Conservation (phyloP, 768 basidiomycete genomes). For the Termitomyces sp. region DNA sequence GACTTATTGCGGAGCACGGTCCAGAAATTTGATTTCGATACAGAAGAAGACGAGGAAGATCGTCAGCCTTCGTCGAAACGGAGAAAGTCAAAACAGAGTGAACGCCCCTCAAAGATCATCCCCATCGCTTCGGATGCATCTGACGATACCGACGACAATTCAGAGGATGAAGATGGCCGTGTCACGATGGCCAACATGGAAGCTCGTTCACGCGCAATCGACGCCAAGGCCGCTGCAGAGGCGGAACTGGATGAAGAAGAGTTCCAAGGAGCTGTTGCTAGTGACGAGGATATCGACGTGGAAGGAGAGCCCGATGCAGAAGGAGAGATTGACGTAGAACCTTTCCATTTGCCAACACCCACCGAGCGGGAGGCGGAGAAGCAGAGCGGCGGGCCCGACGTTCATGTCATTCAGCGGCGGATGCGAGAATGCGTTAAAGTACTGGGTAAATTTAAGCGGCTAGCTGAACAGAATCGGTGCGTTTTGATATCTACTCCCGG, state of each 20-base stretch:
- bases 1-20: slow-evolving; percentile 46
- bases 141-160: slow-evolving; percentile 44
- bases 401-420: slow-evolving; percentile 72
- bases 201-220: slow-evolving; percentile 72
- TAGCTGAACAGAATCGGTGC: slow-evolving; percentile 66
- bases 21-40: slow-evolving; percentile 63
- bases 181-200: slow-evolving; percentile 82
- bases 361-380: slow-evolving; percentile 75
- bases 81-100: slow-evolving; percentile 52
- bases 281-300: slow-evolving; percentile 40
- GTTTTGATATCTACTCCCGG: slow-evolving; percentile 19
- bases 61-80: slow-evolving; percentile 30
- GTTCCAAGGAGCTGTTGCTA: slow-evolving; percentile 50
- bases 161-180: slow-evolving; percentile 47
- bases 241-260: slow-evolving; percentile 70
- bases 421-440: slow-evolving; percentile 77
- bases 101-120: slow-evolving; percentile 45
- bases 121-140: slow-evolving; percentile 49
- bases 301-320: slow-evolving; percentile 45
- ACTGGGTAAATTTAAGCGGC: slow-evolving; percentile 66
- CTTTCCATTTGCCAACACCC: slow-evolving; percentile 65
- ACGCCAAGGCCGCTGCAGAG: slow-evolving; percentile 62
- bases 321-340: slow-evolving; percentile 43
- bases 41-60: slow-evolving; percentile 49
- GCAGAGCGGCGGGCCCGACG: slow-evolving; percentile 62